Conservation (phyloP, 805 yeast genomes). For the Candida tammaniensis region DNA sequence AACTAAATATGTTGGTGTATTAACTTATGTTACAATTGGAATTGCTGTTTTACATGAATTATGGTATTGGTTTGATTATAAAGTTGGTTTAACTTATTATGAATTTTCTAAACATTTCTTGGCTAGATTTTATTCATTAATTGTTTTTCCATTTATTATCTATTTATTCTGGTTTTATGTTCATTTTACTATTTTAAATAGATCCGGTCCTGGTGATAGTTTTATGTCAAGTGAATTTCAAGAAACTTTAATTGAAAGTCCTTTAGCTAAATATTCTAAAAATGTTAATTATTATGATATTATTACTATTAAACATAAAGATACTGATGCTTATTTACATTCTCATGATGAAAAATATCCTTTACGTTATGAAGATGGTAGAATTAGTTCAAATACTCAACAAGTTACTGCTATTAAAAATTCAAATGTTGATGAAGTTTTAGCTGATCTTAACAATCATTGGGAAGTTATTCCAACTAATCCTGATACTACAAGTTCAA, state of each 20-base stretch:
- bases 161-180: constrained; percentile 89
- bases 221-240: constrained; percentile 97
- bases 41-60: constrained; percentile 79
- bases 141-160: constrained; percentile 76
- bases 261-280: constrained; percentile 66
- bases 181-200: constrained; percentile 77
- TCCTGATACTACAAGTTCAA: constrained; percentile 38
- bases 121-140: constrained; percentile 68
- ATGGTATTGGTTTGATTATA: constrained; percentile 81
- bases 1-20: constrained; percentile 93
- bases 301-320: constrained; percentile 76
- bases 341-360: constrained; percentile 80
- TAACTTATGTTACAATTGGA: constrained; percentile 87
- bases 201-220: constrained; percentile 93
- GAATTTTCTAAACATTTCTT: constrained; percentile 65
- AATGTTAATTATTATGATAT: constrained; percentile 73
- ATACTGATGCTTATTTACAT: constrained; percentile 75
- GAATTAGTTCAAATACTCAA: constrained; percentile 91
- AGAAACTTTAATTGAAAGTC: constrained; percentile 84
- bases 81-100: constrained; percentile 58
- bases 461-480: constrained; percentile 80
- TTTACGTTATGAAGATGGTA: constrained; percentile 91
- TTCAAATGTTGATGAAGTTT: constrained; percentile 33
- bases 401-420: constrained; percentile 71
- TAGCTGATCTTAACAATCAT: constrained; percentile 61